A percentile compares a stretch with the other conserved stretches of the same genome.
phyloP scores from a whole-genome alignment of 2,329 filamentous ascomycete genomes.

The Davidsoniella virescens region DNA sequence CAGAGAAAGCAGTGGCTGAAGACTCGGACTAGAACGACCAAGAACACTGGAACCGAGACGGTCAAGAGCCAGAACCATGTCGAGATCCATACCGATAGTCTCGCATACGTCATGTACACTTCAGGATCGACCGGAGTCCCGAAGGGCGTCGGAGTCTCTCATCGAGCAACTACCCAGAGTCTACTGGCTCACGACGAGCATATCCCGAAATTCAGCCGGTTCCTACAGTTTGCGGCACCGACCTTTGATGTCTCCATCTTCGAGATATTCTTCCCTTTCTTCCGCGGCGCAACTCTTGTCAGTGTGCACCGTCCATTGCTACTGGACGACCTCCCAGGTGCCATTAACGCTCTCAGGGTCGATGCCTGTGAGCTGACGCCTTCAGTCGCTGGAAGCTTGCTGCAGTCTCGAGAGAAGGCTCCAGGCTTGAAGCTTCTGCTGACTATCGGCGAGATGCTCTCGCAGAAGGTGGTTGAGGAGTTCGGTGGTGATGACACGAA shows the following conservation, averaged over 20 bases:
- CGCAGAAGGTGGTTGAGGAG: slow-evolving; percentile 55
- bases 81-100: slow-evolving; percentile 19
- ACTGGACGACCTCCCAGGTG: slow-evolving; percentile 55
- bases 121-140: slow-evolving; percentile 79
- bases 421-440: slow-evolving; percentile 55
- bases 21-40: slow-evolving; percentile 15
- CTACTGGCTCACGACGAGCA: slow-evolving; percentile 65
- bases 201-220: slow-evolving; percentile 60
- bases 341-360: slow-evolving; percentile 47
- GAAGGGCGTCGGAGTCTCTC: slow-evolving; percentile 74
- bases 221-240: slow-evolving; percentile 81
- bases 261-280: slow-evolving; percentile 81
- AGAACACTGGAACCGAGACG: no score
- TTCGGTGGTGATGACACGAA: slow-evolving; percentile 46
- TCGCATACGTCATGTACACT: slow-evolving; percentile 89
- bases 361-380: slow-evolving; percentile 84
- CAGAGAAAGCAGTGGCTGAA: slow-evolving; percentile 22
- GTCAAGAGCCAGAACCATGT: neutral
- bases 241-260: slow-evolving; percentile 94
- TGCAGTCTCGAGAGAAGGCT: slow-evolving; percentile 49
- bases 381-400: slow-evolving; percentile 64
- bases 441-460: slow-evolving; percentile 90
- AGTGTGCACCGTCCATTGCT: slow-evolving; percentile 52
- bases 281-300: slow-evolving; percentile 56
- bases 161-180: slow-evolving; percentile 65